Evolutionary conservation across 441 rosid genomes (phyloP), one percentile per base, ranked within the genome.

Genomic region (Pelargonium fulgidum): DNA sequence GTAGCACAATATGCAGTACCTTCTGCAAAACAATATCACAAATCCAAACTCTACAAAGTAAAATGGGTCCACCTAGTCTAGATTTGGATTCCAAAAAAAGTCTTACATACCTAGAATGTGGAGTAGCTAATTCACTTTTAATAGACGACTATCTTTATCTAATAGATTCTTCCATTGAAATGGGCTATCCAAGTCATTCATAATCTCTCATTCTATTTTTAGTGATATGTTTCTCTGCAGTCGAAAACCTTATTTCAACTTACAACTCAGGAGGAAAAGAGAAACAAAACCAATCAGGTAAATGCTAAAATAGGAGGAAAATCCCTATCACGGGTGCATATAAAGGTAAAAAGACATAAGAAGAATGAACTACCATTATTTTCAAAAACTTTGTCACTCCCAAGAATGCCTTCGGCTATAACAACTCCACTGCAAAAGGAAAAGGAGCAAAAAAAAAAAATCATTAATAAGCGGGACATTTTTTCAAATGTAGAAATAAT

Each of bases 321-420:
- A 42, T 59, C 33, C 20, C 2, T 8, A 59, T 9, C 9, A 22
- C 29, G 22, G 36, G 24, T 5, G 22, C 33, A 58, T 50, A 13
- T 14, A 65, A 72, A 13, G 65, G 33, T 39, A 54, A 12, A 50
- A 12, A 10, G 11, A 42, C 10, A 64, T 66, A 64, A 33, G 19
- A 74, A 26, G 62, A 47, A 56, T 73, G 67, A 39, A 62, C 22
- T 82, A 94, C 99, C 97, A 52, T 84, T 64, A 63, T 80, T 65
- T 62, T 77, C 74, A 78, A 85, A 84, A 63, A 80, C 66, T 5
- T 70, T 74, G 66, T 67, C 81, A 69, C 77, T 68, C 61, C 81
- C 64, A 64, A 94, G 87, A 82, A 85, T 66, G 41, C 97, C 86
- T 84, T 88, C 96, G 61, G 97, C 93, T 36, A 93, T 93, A 75